Evolutionary conservation across 805 yeast genomes (phyloP), one percentile per base, ranked within the genome.

Genomic region (Spathaspora arborariae): DNA sequence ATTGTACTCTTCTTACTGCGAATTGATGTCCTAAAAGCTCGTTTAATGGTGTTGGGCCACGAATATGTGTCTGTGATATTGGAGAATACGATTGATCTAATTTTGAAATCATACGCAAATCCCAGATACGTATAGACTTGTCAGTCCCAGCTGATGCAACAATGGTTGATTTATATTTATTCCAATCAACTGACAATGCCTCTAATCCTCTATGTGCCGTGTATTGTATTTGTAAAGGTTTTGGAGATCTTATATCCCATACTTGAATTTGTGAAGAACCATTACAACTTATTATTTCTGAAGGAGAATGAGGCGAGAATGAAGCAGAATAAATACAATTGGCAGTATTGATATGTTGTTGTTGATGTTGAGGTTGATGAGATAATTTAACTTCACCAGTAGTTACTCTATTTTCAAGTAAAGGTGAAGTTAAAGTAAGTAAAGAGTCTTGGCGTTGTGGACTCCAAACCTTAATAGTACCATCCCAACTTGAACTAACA

Each of bases 91-190:
- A 68, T 3, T 51, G 43, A 57, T 61, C 70, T 33, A 65, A 48
- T 37, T 58, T 65, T 49, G 57, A 72, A 4, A 84, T 74, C 84
- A 83, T 85, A 50, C 98, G 74, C 40, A 88, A 63, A 62, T 92
- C 99, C 97, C 97, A 92, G 3, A 90, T 72, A 51, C 88, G 79
- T 39, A 91, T 79, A 19, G 83, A 69, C 58, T 87, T 87, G 62
- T 92, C 98, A 7, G 92, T 95, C n/a, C 97, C 96, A 2, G 88
- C 94, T 0, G 96, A 81, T 3, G 96, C 96, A 4, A 92, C 68
- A 0, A 89, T 78, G 2, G 84, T 76, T 1, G 89, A 77, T 57
- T 88, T 76, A 64, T 94, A 92, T 62, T 91, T 91, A 67, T 92
- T 94, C 84, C 90, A 91, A 70, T 92, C 98, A 50, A 90, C 79